Evolutionary conservation across 352 stramenopile genomes (phyloP), one percentile per base, ranked within the genome.

Genomic region (Globisporangium polare): DNA sequence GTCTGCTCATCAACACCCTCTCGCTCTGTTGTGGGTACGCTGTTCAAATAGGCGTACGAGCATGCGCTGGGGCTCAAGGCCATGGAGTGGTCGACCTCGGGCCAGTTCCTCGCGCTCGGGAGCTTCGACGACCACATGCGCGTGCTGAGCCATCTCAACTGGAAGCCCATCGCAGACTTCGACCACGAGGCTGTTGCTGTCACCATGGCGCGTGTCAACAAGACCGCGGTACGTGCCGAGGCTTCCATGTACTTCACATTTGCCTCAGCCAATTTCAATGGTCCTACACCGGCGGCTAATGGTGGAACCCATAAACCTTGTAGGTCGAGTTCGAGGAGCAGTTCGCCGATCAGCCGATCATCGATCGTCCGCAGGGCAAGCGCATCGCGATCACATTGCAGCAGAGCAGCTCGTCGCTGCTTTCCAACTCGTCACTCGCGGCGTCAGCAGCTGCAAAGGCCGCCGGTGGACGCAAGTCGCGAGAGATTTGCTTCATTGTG

Each of bases 91-190:
- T 95, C 86, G 4, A 65, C 80, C 2, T 88, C 80, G 3, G 86
- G 86, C 2, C 78, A 93, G 53, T 93, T 93, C 54, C 66, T 95
- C 15, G 86, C 83, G 1, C 58, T 95, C 3, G 86, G 86, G 0
- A 92, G 83, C 58, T 95, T 82, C 47, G 86, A 95, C 46, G 82
- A 92, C 9, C 71, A 89, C 33, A n/a, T 91, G 20, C 83, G 86
- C 13, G 68, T 95, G 22, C 53, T 95, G 6, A 92, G 78, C 43
- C 73, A 92, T 53, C 66, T 92, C 33, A 89, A 89, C 37, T 95
- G 82, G 83, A 88, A 89, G 24, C 73, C 78, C 0, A 71, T 93
- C 22, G 83, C 71, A 0, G 80, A 91, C 6, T 83, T 95, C 39
- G 80, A 92, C 50, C 86, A 95, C 41, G 73, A 88, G 46, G 73